Evolutionary conservation across 805 yeast genomes (phyloP).

Genomic region (Zygotorulaspora chibaensis): DNA sequence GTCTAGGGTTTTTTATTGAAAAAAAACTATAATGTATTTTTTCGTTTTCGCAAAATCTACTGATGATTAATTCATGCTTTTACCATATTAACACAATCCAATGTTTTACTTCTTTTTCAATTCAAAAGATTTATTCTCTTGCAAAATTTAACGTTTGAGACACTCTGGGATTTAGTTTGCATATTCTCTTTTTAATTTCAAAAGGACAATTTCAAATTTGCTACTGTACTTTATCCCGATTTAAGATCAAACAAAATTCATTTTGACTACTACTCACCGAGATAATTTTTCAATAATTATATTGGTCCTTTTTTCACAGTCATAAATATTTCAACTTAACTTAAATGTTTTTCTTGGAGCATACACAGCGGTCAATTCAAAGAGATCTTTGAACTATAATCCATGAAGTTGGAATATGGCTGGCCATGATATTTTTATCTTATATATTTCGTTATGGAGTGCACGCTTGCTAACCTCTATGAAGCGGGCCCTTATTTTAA

Average conservation of each 20-base stretch:
- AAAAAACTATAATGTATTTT: conserved; percentile 25
- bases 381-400: conserved; percentile 1
- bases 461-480: too few relatives aligned
- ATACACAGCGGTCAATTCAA: background rate
- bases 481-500: too few relatives aligned
- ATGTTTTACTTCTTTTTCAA: conserved; percentile 1
- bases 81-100: conserved; percentile 2
- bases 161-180: conserved; percentile 80
- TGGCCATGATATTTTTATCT: conserved; percentile 7
- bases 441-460: too few relatives aligned
- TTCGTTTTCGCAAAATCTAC: conserved; percentile 15
- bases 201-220: background rate
- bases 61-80: conserved; percentile 7
- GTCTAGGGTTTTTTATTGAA: conserved; percentile 29
- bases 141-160: conserved; percentile 49
- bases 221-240: conserved; percentile 73
- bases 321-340: conserved; percentile 12
- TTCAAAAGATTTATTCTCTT: conserved; percentile 2
- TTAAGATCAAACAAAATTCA: conserved; percentile 83
- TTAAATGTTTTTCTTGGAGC: background rate
- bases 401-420: background rate
- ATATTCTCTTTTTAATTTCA: conserved; percentile 1
- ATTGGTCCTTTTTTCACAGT: conserved; percentile 63
- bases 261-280: conserved; percentile 70
- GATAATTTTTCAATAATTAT: conserved; percentile 43